A percentile compares a stretch with the other conserved stretches of the same genome.
Conservation (phyloP, 1,284 basidiomycete genomes). For the Trametes pubescens region DNA sequence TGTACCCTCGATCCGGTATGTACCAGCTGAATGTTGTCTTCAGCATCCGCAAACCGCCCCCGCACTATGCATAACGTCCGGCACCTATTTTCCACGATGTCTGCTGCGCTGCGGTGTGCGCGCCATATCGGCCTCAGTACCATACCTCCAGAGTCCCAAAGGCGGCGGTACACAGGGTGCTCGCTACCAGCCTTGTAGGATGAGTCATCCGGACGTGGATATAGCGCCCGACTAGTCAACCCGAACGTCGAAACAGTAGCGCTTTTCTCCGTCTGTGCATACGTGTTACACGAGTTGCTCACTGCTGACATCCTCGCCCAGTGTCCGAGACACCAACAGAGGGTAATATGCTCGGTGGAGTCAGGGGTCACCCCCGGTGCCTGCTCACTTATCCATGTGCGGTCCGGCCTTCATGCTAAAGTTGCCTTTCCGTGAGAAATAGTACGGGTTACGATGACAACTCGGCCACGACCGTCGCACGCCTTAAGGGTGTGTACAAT, state of each 20-base stretch:
- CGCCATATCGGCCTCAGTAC: not conserved
- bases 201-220: no score
- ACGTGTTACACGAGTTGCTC: no score
- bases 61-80: not conserved
- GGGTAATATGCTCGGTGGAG: no score
- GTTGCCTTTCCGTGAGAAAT: not conserved
- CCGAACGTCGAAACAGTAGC: no score
- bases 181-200: no score
- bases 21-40: constrained; percentile 2
- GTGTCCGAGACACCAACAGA: no score
- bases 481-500: not conserved
- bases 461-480: not conserved
- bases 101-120: constrained; percentile 3
- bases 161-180: not conserved
- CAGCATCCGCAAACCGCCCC: not conserved
- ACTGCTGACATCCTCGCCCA: no score
- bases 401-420: not conserved
- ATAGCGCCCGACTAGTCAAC: no score
- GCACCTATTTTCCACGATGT: not conserved
- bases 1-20: constrained; percentile 8
- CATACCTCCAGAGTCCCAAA: not conserved
- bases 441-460: not conserved
- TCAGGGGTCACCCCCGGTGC: no score
- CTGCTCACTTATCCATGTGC: not conserved
- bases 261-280: no score